Conservation (phyloP, 345 rosid genomes). For the Syzygium oleosum region DNA sequence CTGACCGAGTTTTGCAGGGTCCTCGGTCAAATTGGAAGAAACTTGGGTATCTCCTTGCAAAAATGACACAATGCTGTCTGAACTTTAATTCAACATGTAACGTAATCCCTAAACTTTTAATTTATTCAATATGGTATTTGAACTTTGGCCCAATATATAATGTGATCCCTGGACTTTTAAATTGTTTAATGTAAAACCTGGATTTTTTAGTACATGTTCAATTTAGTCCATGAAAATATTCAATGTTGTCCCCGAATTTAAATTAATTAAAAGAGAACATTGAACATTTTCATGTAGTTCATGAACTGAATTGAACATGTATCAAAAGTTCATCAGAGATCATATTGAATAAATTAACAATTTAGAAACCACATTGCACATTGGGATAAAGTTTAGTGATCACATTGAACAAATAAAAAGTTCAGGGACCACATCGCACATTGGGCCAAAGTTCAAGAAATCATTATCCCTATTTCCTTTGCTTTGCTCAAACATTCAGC, state of each 20-base stretch:
- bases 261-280: fast-evolving
- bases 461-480: neutral
- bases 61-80: fast-evolving
- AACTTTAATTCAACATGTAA: neutral
- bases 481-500: too few relatives aligned
- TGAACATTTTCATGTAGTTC: too few relatives aligned
- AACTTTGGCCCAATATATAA: too few relatives aligned
- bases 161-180: too few relatives aligned
- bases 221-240: too few relatives aligned
- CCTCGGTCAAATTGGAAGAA: neutral
- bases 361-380: fast-evolving
- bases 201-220: too few relatives aligned
- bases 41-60: neutral
- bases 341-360: too few relatives aligned
- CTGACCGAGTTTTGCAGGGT: neutral
- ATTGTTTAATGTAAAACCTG: too few relatives aligned
- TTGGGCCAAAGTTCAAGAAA: fast-evolving
- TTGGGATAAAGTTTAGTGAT: fast-evolving
- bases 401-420: neutral
- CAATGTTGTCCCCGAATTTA: too few relatives aligned
- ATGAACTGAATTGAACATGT: fast-evolving
- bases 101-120: fast-evolving
- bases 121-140: fast-evolving
- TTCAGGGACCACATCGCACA: fast-evolving
- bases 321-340: fast-evolving